phyloP scores from a whole-genome alignment of 2,329 filamentous ascomycete genomes.

The Orbilia brochopaga region DNA sequence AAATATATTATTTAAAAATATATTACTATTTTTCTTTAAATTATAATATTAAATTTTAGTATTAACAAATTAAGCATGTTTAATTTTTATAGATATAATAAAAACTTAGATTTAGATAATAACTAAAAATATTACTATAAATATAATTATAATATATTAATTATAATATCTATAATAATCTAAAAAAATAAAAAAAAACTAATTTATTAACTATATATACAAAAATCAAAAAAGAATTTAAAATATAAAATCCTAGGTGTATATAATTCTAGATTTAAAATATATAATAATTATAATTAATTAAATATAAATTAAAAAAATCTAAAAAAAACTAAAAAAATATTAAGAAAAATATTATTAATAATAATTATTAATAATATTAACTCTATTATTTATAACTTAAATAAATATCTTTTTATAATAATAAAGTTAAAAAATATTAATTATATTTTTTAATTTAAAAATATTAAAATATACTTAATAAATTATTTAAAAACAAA shows the following conservation, averaged over 20 bases:
- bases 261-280: slow-evolving; percentile 14
- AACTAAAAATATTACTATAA: too few species aligned
- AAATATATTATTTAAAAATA: too few species aligned
- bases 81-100: too few species aligned
- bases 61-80: too few species aligned
- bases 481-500: slow-evolving; percentile 16
- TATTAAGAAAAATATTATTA: slow-evolving; percentile 11
- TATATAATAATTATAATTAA: slow-evolving; percentile 17
- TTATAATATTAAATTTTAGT: too few species aligned
- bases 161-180: slow-evolving; percentile 16
- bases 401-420: slow-evolving; percentile 19
- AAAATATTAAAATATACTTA: slow-evolving; percentile 12
- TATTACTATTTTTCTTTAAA: too few species aligned
- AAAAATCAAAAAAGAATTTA: slow-evolving; percentile 8
- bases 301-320: slow-evolving; percentile 27
- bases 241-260: slow-evolving; percentile 13
- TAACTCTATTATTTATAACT: slow-evolving; percentile 6
- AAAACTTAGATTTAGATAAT: too few species aligned
- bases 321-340: too few species aligned
- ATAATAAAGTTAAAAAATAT: slow-evolving; percentile 21
- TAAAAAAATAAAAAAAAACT: too few species aligned
- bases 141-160: slow-evolving; percentile 20
- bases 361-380: slow-evolving; percentile 4
- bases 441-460: slow-evolving; percentile 17
- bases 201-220: slow-evolving; percentile 12